Base-by-base conservation (phyloP, 306 rosid species). In the Alnus glutinosa region DNA sequence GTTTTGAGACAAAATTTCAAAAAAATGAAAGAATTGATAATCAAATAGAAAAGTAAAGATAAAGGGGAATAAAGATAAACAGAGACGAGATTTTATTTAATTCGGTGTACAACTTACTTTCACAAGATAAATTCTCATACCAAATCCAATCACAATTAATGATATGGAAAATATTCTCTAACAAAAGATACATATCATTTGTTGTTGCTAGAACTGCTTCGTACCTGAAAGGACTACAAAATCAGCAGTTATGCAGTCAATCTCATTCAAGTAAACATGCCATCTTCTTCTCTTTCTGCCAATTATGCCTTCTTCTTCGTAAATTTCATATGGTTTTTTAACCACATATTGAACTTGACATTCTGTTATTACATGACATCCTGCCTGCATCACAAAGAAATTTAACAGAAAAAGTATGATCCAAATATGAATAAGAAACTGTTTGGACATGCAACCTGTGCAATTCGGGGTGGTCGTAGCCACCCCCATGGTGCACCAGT, bases 211-310 rank as follows among this genome's bases (percentile, higher is more conserved):
- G n/a, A n/a, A 16, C 76, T 46, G n/a, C 51, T 55, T 66, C 72
- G 34, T 62, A 83, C 86, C 86, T 19, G 86, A 83, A 62, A 83
- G 78, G 75, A 83, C 66, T 39, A 83, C 76, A n/a, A 70, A 83
- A 75, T 83, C 86, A 79, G 70, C 75, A 68, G 81, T 64, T 37
- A 83, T 70, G 28, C 44, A 79, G 62, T 83, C 81, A 55, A 75
- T 79, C 83, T 83, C 86, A 63, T 83, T 79, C 49, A 83, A 70
- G 83, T 70, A 83, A 64, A 83, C 81, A 11, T 13, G 68, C 86
- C 86, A 83, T 83, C 83, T 83, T 83, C 83, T 83, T 76, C 83
- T 79, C 71, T 46, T 79, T 15, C 46, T 77, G 36, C 30, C 1
- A 14, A 13, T 64, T 75, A 48, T 55, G 34, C 83, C 9, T 36